Evolutionary conservation across 83 land plant species (phyloP).

Genomic region (Thuja plicata): DNA sequence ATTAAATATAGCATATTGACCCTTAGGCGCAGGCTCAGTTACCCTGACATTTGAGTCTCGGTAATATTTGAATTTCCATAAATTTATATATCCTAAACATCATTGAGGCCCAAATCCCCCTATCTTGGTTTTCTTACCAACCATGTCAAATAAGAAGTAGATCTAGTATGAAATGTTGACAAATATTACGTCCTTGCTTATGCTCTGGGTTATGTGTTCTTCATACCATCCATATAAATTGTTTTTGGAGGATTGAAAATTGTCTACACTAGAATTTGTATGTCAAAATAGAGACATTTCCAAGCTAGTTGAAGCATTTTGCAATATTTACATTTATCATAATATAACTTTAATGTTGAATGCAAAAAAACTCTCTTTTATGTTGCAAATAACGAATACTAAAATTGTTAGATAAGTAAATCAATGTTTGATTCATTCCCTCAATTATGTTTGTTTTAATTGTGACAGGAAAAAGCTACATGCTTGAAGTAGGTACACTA

Average conservation of each 20-base stretch:
- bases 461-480: slow-evolving; percentile 3
- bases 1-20: background rate
- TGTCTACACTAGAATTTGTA: background rate
- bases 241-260: background rate
- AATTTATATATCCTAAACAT: background rate
- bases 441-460: background rate
- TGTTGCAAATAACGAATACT: background rate
- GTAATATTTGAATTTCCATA: too few relatives aligned
- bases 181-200: background rate
- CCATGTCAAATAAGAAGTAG: background rate
- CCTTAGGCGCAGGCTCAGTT: background rate
- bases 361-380: background rate
- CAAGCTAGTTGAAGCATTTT: background rate
- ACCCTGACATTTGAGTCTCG: background rate
- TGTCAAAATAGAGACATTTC: background rate
- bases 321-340: background rate
- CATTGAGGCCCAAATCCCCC: background rate
- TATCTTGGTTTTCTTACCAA: background rate
- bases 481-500: slow-evolving; percentile 2
- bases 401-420: background rate
- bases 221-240: background rate
- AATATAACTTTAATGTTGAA: background rate
- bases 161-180: background rate
- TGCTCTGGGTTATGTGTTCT: background rate
- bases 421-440: background rate